Evolutionary conservation across 345 rosid species (phyloP).

Genomic region (Dipteronia dyeriana): DNA sequence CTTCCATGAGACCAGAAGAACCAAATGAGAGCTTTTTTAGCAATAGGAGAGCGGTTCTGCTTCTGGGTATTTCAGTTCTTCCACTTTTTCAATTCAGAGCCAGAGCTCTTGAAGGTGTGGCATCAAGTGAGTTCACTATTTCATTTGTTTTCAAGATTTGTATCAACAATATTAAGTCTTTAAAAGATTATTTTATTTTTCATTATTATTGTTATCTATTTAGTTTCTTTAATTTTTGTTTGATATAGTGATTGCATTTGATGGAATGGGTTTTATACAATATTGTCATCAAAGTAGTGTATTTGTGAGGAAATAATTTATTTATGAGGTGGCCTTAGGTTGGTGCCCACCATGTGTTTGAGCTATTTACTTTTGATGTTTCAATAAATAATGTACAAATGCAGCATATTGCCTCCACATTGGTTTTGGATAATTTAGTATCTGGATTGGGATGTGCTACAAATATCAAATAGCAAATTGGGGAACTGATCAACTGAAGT

Average conservation of each 20-base stretch:
- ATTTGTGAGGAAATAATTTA: neutral
- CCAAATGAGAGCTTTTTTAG: constrained; percentile 26
- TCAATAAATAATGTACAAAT: neutral
- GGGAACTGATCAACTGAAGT: constrained; percentile 12
- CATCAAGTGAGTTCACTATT: constrained; percentile 35
- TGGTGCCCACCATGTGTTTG: neutral
- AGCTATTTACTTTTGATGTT: neutral
- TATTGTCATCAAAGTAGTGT: neutral
- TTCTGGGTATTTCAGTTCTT: constrained; percentile 69
- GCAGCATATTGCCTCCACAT: neutral
- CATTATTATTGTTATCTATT: neutral
- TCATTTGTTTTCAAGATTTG: neutral
- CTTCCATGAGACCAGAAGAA: constrained; percentile 41
- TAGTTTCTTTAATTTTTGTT: neutral
- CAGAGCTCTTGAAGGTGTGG: constrained; percentile 39
- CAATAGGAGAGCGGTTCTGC: constrained; percentile 55
- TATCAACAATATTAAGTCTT: neutral
- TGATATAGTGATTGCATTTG: neutral
- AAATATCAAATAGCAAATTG: neutral
- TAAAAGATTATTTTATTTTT: neutral
- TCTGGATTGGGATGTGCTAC: neutral
- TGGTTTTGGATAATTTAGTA: neutral
- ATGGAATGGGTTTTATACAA: constrained; percentile 6
- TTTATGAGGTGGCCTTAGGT: neutral
- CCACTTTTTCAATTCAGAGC: constrained; percentile 60